These are phyloP conservation scores for Syzygium aqueum DNA, from an alignment of 345 rosid species.

Conservation along the genomic window DNA sequence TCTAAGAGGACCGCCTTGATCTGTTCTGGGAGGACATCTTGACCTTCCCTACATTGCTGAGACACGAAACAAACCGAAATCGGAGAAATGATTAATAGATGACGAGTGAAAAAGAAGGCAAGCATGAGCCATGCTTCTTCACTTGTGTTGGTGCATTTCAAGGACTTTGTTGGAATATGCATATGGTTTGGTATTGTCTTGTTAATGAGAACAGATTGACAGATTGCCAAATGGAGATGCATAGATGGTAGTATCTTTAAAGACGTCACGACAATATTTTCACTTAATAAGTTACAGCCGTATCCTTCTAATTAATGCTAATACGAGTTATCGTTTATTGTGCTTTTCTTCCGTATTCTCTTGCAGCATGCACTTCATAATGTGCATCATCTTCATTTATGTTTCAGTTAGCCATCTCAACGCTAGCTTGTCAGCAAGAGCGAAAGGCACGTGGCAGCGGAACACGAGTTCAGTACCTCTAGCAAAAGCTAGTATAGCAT, in stretches of 20 bases:
- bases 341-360: background rate
- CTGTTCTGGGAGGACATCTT: conserved; percentile 76
- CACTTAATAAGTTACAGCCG: background rate
- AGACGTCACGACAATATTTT: background rate
- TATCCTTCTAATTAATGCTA: background rate
- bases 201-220: background rate
- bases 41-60: conserved; percentile 93
- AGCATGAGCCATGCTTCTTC: background rate
- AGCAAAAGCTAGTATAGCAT: background rate
- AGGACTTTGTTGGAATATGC: background rate
- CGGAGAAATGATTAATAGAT: background rate
- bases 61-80: background rate
- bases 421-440: background rate
- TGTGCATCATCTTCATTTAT: background rate
- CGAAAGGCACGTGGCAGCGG: background rate
- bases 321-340: background rate
- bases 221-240: background rate
- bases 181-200: background rate
- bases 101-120: background rate
- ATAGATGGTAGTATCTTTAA: background rate
- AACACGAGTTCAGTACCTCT: background rate
- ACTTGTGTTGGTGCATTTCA: background rate
- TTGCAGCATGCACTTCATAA: background rate
- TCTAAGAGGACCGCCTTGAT: conserved; percentile 89
- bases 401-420: background rate